Evolutionary conservation across 805 yeast genomes (phyloP).

Genomic region (Starmera amethionina): DNA sequence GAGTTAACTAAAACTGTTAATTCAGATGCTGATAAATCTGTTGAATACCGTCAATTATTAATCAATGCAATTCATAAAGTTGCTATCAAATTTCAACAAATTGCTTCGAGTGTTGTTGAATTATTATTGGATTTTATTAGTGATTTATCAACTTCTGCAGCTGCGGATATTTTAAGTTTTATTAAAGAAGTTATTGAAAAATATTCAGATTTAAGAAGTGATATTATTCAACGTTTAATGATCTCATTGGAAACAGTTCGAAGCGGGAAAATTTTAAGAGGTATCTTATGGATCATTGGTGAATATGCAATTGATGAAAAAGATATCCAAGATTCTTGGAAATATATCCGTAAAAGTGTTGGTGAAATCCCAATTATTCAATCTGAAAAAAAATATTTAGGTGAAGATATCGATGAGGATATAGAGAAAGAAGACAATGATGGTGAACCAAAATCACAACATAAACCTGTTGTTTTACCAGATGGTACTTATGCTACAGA

Average conservation of each 20-base stretch:
- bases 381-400: slow-evolving; percentile 44
- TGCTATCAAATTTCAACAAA: slow-evolving; percentile 82
- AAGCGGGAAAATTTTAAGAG: slow-evolving; percentile 87
- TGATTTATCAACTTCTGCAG: slow-evolving; percentile 77
- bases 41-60: slow-evolving; percentile 81
- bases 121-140: slow-evolving; percentile 77
- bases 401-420: slow-evolving; percentile 22
- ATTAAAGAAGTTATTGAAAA: slow-evolving; percentile 91
- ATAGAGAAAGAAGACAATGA: slow-evolving; percentile 20
- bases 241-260: slow-evolving; percentile 54
- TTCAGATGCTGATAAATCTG: slow-evolving; percentile 63
- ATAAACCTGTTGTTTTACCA: slow-evolving; percentile 83
- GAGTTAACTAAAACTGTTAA: slow-evolving; percentile 72
- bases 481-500: slow-evolving; percentile 99
- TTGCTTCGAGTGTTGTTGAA: slow-evolving; percentile 86
- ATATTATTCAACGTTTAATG: slow-evolving; percentile 56
- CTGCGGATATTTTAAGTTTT: slow-evolving; percentile 83
- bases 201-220: slow-evolving; percentile 67
- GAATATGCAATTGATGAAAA: slow-evolving; percentile 71
- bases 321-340: slow-evolving; percentile 80
- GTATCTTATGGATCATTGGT: slow-evolving; percentile 93
- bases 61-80: slow-evolving; percentile 83
- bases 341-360: slow-evolving; percentile 64
- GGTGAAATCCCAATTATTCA: slow-evolving; percentile 90
- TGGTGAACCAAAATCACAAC: slow-evolving; percentile 21